Evolutionary conservation across 2,329 filamentous ascomycete species (phyloP).

Genomic region (Arthrobotrys conoides): DNA sequence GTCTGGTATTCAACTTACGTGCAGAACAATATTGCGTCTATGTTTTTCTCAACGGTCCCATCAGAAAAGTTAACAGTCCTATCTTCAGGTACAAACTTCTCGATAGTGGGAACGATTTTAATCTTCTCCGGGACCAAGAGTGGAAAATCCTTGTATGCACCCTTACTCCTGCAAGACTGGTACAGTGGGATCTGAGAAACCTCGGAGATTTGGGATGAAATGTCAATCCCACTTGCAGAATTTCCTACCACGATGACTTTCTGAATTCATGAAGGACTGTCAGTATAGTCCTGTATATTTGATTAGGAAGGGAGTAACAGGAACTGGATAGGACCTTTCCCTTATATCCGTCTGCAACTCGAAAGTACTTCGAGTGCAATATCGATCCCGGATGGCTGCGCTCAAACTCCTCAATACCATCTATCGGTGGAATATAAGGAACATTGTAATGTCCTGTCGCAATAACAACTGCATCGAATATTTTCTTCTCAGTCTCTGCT

Average conservation of each 20-base stretch:
- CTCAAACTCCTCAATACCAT: slow-evolving; percentile 75
- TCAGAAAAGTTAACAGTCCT: slow-evolving; percentile 78
- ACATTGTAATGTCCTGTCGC: slow-evolving; percentile 82
- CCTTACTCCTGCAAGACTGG: slow-evolving; percentile 74
- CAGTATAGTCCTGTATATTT: background rate
- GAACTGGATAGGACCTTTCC: slow-evolving; percentile 68
- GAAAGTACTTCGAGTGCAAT: slow-evolving; percentile 84
- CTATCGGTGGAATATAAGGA: slow-evolving; percentile 76
- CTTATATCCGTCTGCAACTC: slow-evolving; percentile 75
- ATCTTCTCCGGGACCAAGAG: slow-evolving; percentile 69
- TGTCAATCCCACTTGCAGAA: slow-evolving; percentile 85
- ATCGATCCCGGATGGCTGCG: slow-evolving; percentile 74
- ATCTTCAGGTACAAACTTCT: slow-evolving; percentile 70
- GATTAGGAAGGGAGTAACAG: background rate
- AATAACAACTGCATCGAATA: slow-evolving; percentile 81
- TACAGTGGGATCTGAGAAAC: slow-evolving; percentile 75
- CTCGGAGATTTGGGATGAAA: slow-evolving; percentile 80
- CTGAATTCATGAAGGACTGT: slow-evolving; percentile 49
- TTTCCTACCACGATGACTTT: slow-evolving; percentile 89
- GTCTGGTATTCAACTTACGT: slow-evolving; percentile 70
- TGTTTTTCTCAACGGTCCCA: slow-evolving; percentile 74
- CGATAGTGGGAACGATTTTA: slow-evolving; percentile 72
- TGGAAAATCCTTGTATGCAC: slow-evolving; percentile 66
- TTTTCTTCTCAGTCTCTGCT: slow-evolving; percentile 20
- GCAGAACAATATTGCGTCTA: slow-evolving; percentile 87